Conservation (phyloP, 1,139 yeast genomes). For the Debaryomycetaceae sp. region DNA sequence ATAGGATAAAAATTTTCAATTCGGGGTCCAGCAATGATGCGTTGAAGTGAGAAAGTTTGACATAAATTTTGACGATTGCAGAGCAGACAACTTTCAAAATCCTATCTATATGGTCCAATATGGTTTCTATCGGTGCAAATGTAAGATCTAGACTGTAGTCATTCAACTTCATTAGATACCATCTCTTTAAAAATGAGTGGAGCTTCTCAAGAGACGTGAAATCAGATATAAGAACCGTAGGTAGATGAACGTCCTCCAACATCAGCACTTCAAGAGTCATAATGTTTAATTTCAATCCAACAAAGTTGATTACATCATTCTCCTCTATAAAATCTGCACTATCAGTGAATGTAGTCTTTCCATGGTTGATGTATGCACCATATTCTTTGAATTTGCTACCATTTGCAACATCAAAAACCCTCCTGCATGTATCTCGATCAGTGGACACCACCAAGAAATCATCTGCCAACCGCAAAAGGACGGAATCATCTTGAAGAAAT, state of each 20-base stretch:
- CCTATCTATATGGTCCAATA: slow-evolving; percentile 9
- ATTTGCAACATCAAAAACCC: slow-evolving; percentile 12
- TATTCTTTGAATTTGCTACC: slow-evolving; percentile 44
- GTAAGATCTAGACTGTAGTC: slow-evolving; percentile 9
- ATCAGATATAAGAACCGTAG: slow-evolving; percentile 10
- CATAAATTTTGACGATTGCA: slow-evolving; percentile 5
- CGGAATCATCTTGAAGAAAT: slow-evolving; percentile 17
- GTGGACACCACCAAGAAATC: slow-evolving; percentile 75
- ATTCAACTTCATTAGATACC: slow-evolving; percentile 14
- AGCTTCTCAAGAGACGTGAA: slow-evolving; percentile 13
- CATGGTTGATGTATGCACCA: slow-evolving; percentile 58
- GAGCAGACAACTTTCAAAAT: slow-evolving; percentile 10
- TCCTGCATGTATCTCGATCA: slow-evolving; percentile 14
- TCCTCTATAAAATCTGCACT: not conserved
- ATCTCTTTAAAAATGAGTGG: slow-evolving; percentile 12
- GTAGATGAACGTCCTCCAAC: not conserved
- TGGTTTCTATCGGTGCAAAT: slow-evolving; percentile 6
- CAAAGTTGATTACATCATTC: slow-evolving; percentile 18
- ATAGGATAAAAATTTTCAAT: slow-evolving; percentile 4
- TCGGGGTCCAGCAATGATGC: slow-evolving; percentile 3
- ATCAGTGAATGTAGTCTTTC: slow-evolving; percentile 41
- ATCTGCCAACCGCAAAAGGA: slow-evolving; percentile 71
- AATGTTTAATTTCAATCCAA: slow-evolving; percentile 30
- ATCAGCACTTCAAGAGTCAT: slow-evolving; percentile 6
- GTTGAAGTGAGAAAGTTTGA: slow-evolving; percentile 2